These are phyloP conservation scores for Papiliotrema terrestris DNA, from an alignment of 1,284 basidiomycete genomes.

Conservation along the genomic window DNA sequence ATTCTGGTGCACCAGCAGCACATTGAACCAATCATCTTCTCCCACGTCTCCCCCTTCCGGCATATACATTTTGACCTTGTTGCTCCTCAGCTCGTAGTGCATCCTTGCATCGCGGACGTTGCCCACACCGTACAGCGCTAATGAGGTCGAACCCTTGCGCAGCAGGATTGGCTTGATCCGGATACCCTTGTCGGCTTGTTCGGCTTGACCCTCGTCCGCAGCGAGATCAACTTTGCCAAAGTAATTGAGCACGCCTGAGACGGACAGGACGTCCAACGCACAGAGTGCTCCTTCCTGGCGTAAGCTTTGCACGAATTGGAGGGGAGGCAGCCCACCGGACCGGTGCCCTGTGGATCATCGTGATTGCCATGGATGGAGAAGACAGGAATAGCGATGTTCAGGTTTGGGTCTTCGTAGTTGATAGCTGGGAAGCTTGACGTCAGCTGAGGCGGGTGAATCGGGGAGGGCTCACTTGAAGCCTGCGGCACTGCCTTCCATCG, in stretches of 20 bases:
- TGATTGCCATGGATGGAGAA: constrained; percentile 99
- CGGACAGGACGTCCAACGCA: constrained; percentile 90
- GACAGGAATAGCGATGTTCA: constrained; percentile 91
- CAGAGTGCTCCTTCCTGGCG: constrained; percentile 86
- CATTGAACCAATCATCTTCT: constrained; percentile 78
- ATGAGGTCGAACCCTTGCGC: constrained; percentile 77
- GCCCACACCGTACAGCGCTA: constrained; percentile 92
- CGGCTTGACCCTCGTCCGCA: constrained; percentile 59
- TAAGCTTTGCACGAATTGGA: constrained; percentile 1
- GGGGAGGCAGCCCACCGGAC: constrained; percentile 59
- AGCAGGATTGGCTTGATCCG: constrained; percentile 85
- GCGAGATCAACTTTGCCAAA: constrained; percentile 76
- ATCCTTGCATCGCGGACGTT: constrained; percentile 95
- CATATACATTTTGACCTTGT: constrained; percentile 93
- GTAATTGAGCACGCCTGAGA: constrained; percentile 91
- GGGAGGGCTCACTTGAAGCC: constrained; percentile 69
- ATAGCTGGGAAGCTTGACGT: constrained; percentile 79
- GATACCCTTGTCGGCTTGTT: constrained; percentile 58
- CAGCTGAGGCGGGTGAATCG: neutral
- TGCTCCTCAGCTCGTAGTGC: constrained; percentile 91
- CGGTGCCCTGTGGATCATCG: constrained; percentile 96
- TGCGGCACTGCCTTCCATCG: constrained; percentile 77
- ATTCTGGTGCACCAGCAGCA: constrained; percentile 92
- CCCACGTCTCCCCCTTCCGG: constrained; percentile 71
- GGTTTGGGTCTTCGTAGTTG: constrained; percentile 95